phyloP scores from a whole-genome alignment of 2,329 filamentous ascomycete species.

The Alternaria ethzedia region DNA sequence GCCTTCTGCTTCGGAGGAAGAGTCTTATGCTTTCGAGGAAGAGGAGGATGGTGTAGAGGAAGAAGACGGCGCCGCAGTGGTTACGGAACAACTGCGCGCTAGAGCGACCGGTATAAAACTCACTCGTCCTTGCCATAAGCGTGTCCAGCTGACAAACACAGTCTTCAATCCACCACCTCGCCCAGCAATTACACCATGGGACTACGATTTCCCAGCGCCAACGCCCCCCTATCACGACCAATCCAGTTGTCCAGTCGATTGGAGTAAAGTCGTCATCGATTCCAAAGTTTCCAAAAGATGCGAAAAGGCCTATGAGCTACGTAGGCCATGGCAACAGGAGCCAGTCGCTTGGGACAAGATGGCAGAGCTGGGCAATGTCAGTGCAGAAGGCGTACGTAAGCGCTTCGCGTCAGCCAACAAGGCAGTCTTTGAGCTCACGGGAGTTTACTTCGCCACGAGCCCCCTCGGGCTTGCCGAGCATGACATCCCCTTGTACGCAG shows the following conservation, averaged over 20 bases:
- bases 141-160: neutral
- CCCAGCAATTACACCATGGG: neutral
- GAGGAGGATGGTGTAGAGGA: neutral
- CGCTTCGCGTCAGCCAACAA: constrained; percentile 13
- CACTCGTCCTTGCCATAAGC: neutral
- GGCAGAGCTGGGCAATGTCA: neutral
- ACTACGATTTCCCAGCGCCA: neutral
- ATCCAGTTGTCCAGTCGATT: neutral
- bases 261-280: neutral
- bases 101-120: neutral
- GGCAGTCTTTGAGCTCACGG: constrained; percentile 13
- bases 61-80: neutral
- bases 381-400: constrained; percentile 16
- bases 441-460: constrained; percentile 15
- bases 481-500: neutral
- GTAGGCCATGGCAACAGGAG: neutral
- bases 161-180: neutral
- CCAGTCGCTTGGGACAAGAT: neutral
- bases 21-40: neutral
- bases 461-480: constrained; percentile 1
- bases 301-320: neutral
- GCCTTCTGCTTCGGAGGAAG: neutral
- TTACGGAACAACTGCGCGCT: neutral
- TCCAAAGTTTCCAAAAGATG: neutral
- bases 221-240: neutral